Percentiles rank a stretch among this genome's conserved stretches.
Evolutionary conservation across 2,329 filamentous ascomycete species (phyloP).

Genomic region (Botryotinia globosa): DNA sequence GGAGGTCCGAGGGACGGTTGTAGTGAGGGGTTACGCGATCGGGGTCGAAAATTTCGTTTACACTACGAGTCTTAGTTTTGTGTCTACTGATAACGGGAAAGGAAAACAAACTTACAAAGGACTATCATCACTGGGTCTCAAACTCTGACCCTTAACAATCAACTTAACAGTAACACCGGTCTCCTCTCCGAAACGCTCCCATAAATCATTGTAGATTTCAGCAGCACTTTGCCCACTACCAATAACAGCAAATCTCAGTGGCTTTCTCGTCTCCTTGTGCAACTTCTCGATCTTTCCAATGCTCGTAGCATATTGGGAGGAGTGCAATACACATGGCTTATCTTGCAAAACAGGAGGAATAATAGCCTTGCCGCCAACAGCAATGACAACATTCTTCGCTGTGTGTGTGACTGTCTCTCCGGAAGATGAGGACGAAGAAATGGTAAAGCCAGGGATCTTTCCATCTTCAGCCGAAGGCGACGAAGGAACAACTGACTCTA

Average conservation of each 20-base stretch:
- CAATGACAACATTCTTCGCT: conserved; percentile 57
- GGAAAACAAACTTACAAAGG: conserved; percentile 69
- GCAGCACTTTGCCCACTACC: conserved; percentile 90
- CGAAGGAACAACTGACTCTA: conserved; percentile 52
- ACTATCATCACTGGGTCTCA: conserved; percentile 90
- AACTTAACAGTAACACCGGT: conserved; percentile 62
- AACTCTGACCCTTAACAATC: conserved; percentile 76
- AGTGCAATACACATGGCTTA: conserved; percentile 78
- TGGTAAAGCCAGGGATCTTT: conserved; percentile 37
- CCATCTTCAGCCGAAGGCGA: conserved; percentile 25
- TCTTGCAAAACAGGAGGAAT: conserved; percentile 67
- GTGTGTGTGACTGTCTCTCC: conserved; percentile 42
- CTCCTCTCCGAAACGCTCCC: conserved; percentile 79
- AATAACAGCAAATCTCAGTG: conserved; percentile 66
- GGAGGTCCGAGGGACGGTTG: conserved; percentile 60
- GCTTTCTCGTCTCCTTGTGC: conserved; percentile 25
- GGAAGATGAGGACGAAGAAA: conserved; percentile 37
- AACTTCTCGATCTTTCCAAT: conserved; percentile 54
- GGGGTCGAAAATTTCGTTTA: conserved; percentile 96
- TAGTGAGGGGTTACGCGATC: conserved; percentile 76
- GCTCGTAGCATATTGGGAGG: conserved; percentile 74
- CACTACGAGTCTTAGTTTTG: conserved; percentile 48
- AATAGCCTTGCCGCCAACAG: conserved; percentile 65
- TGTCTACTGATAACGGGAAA: not conserved
- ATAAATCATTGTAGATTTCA: conserved; percentile 90